A percentile compares a stretch with the other conserved stretches of the same genome.
phyloP scores from a whole-genome alignment of 768 basidiomycete genomes.

The Clathrus columnatus region DNA sequence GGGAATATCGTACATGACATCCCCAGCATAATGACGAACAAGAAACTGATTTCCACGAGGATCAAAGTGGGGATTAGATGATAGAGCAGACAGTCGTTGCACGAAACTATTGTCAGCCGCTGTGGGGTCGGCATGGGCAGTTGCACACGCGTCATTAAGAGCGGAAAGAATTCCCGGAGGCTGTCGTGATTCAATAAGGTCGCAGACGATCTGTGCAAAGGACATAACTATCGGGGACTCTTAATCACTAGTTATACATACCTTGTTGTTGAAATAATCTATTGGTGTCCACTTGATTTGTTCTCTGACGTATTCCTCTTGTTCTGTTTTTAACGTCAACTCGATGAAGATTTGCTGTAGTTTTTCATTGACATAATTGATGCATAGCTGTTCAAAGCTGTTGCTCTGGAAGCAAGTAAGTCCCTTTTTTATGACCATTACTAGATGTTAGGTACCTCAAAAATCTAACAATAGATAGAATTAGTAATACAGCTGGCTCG shows the following conservation, averaged over 20 bases:
- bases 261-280: conserved; percentile 96
- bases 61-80: conserved; percentile 90
- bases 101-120: conserved; percentile 97
- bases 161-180: conserved; percentile 98
- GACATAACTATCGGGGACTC: background rate
- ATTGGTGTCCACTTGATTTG: conserved; percentile 99
- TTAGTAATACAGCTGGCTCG: background rate
- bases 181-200: conserved; percentile 91
- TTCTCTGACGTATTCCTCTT: conserved; percentile 97
- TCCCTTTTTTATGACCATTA: background rate
- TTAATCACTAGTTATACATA: background rate
- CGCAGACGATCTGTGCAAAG: conserved; percentile 67
- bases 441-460: conserved; percentile 49
- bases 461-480: conserved; percentile 54
- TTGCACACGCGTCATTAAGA: conserved; percentile 97
- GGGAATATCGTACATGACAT: conserved; percentile 93
- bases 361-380: conserved; percentile 99
- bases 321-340: conserved; percentile 95
- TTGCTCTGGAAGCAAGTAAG: conserved; percentile 52
- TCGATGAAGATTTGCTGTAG: conserved; percentile 99
- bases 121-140: conserved; percentile 92
- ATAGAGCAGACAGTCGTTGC: conserved; percentile 74
- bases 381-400: conserved; percentile 95
- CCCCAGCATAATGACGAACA: conserved; percentile 95
- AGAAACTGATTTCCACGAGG: conserved; percentile 90